These are phyloP conservation scores for Phlebiopsis gigantea DNA, from an alignment of 768 basidiomycete species.

Conservation along the genomic window DNA sequence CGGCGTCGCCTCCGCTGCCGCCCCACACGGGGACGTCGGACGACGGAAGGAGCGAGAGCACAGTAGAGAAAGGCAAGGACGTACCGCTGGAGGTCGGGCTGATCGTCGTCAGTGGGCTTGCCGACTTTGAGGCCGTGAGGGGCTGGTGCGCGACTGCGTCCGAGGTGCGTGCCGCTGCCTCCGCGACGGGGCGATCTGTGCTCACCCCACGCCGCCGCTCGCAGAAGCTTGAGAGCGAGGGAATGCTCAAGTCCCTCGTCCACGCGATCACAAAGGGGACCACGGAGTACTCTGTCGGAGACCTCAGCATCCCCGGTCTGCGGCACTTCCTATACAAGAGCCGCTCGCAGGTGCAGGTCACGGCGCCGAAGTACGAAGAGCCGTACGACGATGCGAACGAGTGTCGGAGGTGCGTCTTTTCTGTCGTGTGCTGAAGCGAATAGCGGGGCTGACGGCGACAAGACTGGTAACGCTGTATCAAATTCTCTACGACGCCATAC, in stretches of 20 bases:
- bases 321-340: constrained; percentile 97
- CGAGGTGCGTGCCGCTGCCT: constrained; percentile 36
- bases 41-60: background rate
- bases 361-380: constrained; percentile 79
- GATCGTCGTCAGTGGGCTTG: constrained; percentile 75
- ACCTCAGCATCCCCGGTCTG: constrained; percentile 83
- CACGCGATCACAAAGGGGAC: constrained; percentile 41
- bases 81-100: constrained; percentile 38
- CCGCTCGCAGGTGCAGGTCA: constrained; percentile 83
- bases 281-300: constrained; percentile 64
- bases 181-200: background rate
- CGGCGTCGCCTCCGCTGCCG: background rate
- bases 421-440: background rate
- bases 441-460: constrained; percentile 2
- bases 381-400: constrained; percentile 66
- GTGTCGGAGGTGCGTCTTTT: constrained; percentile 47
- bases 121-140: constrained; percentile 81
- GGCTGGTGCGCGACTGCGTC: constrained; percentile 68
- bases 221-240: constrained; percentile 63
- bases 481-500: constrained; percentile 80
- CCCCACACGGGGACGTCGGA: background rate
- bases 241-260: constrained; percentile 46
- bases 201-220: background rate
- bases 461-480: constrained; percentile 89
- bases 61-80: constrained; percentile 11